Evolutionary conservation across 208 protist genomes (phyloP), one percentile per base, ranked within the genome.

Genomic region (Leishmania aethiopica): DNA sequence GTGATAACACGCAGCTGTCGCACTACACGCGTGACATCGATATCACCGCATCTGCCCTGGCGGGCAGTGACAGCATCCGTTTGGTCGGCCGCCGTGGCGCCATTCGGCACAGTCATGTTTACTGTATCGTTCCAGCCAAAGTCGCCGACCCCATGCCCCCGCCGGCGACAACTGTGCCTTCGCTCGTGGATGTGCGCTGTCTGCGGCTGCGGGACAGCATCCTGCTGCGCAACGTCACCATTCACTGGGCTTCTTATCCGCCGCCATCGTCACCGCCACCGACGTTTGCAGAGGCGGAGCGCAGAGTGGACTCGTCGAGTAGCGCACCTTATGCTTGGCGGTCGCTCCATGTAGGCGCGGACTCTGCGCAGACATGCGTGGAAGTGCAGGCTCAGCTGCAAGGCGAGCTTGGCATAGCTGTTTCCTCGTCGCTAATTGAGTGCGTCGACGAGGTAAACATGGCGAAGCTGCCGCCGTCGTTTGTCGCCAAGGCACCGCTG

Each of bases 71-170:
- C 42, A 37, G 57, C 25, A 55, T 88, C 49, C 51, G 45, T n/a
- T 67, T 86, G 8, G 28, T 81, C 0, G 82, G 82, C 10, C 71
- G 62, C 53, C 66, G 49, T 8, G 71, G 59, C 32, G 28, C 55
- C 1, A n/a, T 86, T 25, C 51, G 76, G 74, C 83, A 83, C 69
- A 83, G 75, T 74, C 59, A 82, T 74, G 74, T 91, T 11, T 73
- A 83, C 62, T 91, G 84, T 82, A 73, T 81, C 2, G 11, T 75
- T 53, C 49, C 78, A 40, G 40, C 7, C 10, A 42, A 57, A 53
- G 40, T 13, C 40, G 42, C 19, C 37, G 59, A 32, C 32, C 42
- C 49, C 35, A 37, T 49, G 0, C 28, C 71, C 7, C 74, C 45
- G 37, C 40, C 17, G 67, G 35, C 22, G 78, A 0, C 74, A 57